Evolutionary conservation across 495 filamentous ascomycete genomes (phyloP).

Genomic region (Penicillium tannophilum): DNA sequence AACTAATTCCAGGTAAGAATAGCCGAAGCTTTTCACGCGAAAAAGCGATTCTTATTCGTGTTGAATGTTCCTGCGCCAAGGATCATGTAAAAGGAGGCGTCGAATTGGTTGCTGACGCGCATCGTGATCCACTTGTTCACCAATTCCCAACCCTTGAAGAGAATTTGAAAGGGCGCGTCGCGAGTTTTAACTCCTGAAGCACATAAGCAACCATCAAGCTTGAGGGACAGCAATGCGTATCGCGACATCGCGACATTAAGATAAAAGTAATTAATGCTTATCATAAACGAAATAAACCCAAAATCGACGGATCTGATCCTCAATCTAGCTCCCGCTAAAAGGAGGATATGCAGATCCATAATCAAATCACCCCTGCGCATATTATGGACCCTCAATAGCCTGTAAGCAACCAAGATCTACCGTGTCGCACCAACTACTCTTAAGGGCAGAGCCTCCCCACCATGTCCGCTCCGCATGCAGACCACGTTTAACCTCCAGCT

Average conservation of each 20-base stretch:
- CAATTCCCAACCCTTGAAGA: not conserved
- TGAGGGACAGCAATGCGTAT: too few relatives aligned
- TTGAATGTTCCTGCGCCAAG: not conserved
- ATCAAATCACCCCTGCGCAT: not conserved
- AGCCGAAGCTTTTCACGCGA: not conserved
- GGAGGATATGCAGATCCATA: too few relatives aligned
- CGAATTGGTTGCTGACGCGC: slow-evolving; percentile 3
- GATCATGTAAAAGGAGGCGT: not conserved
- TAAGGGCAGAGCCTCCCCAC: not conserved
- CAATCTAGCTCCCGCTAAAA: too few relatives aligned
- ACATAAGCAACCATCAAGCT: too few relatives aligned
- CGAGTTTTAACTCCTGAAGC: not conserved
- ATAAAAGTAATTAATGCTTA: too few relatives aligned
- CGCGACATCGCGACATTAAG: too few relatives aligned
- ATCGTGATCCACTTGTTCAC: not conserved
- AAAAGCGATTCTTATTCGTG: not conserved
- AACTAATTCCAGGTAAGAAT: not conserved
- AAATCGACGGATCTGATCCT: too few relatives aligned
- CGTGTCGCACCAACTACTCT: not conserved
- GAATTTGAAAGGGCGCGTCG: not conserved
- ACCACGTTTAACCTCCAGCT: not conserved
- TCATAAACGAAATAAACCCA: too few relatives aligned
- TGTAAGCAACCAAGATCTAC: not conserved
- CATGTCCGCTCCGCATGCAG: not conserved
- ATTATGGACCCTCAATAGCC: not conserved